Conservation (phyloP, 352 stramenopile genomes). For the Pythium graminicola region DNA sequence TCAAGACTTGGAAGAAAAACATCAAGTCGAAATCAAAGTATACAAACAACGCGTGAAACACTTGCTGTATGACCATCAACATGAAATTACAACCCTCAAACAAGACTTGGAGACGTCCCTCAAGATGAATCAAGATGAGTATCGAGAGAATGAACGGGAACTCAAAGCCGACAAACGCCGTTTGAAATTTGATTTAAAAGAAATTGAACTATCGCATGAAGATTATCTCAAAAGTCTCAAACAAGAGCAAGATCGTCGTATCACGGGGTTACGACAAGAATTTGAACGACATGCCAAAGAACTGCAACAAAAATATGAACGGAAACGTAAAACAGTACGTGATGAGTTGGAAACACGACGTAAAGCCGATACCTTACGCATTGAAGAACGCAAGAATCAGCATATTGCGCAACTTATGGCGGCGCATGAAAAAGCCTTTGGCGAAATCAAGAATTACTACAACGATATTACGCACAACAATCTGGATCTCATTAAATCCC, state of each 20-base stretch:
- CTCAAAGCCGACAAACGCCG: conserved; percentile 69
- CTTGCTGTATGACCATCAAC: conserved; percentile 92
- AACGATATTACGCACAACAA: conserved; percentile 95
- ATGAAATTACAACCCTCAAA: conserved; percentile 87
- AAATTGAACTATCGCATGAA: conserved; percentile 81
- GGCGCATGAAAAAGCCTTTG: conserved; percentile 91
- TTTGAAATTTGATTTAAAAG: conserved; percentile 76
- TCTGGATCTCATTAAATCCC: conserved; percentile 86
- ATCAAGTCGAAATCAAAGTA: conserved; percentile 88
- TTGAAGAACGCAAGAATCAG: conserved; percentile 93
- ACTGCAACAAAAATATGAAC: conserved; percentile 67
- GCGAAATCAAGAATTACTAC: conserved; percentile 95
- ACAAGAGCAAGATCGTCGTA: conserved; percentile 88
- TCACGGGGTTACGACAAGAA: conserved; percentile 87
- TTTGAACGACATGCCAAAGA: conserved; percentile 85
- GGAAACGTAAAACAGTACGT: conserved; percentile 59
- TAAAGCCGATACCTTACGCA: conserved; percentile 92
- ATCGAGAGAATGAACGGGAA: conserved; percentile 53
- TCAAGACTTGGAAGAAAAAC: conserved; percentile 95
- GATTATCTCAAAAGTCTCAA: conserved; percentile 88
- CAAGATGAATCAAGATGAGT: conserved; percentile 70
- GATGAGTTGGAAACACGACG: conserved; percentile 86
- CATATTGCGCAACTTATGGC: conserved; percentile 95
- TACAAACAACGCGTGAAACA: conserved; percentile 96
- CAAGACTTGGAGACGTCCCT: conserved; percentile 56